Evolutionary conservation across 2,329 filamentous ascomycete genomes (phyloP), one percentile per base, ranked within the genome.

Genomic region (Xylariaceae sp.): DNA sequence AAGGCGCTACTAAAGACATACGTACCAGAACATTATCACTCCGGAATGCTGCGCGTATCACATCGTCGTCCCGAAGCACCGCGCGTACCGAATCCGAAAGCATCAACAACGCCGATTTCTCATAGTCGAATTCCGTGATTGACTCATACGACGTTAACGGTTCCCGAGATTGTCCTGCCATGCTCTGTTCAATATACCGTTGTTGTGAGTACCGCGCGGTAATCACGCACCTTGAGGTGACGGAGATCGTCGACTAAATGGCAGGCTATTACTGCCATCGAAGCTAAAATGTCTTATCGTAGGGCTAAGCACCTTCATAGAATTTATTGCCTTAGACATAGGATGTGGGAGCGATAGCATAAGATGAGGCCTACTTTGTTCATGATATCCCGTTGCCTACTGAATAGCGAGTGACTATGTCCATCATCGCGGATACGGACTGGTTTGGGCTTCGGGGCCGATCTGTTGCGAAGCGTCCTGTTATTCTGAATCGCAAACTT

Each of bases 71-170:
- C 9, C 60, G 57, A 1, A 79, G 61, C 10, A 65, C 69, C 2
- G 59, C 56, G 2, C 77, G 70, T 33, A 75, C 64, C 1, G 69
- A 65, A 54, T 80, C 73, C 34, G 73, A 76, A 6, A 80, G 65
- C 14, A 70, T 59, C 4, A 77, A 61, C 2, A 76, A 53, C 1
- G 58, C 38, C 1, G 33, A 31, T 18, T 47, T 56, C 40, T 61
- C 48, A 60, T 58, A 67, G 19, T 47, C 42, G 1, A 57, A 50
- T 6, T 60, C 59, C 40, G 12, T n/a, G 16, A 38, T 5, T n/a
- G 55, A 53, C 17, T 61, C 55, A 28, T 53, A 50, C 2, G 61
- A 62, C 6, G 38, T 45, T 6, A 58, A 40, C 2, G 56, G 54
- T n/a, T 57, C 50, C 9, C 45, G 47, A 1, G 61, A 57, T 41